Evolutionary conservation across 164 flowering plant species (phyloP).

Genomic region (Warburgia ugandensis): DNA sequence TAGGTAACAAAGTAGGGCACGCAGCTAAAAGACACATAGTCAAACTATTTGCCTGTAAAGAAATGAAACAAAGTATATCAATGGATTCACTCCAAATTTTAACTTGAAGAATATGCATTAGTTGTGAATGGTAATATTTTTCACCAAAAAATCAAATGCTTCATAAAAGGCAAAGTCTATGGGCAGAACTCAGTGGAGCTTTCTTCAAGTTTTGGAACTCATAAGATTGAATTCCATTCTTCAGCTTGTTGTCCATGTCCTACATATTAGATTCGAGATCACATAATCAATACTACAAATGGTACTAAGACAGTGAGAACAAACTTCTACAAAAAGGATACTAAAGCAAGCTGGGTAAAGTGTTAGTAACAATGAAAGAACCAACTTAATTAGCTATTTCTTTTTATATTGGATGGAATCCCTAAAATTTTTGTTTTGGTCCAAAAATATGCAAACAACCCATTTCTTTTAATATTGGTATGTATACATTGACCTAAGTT

Average conservation of each 20-base stretch:
- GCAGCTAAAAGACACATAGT: conserved; percentile 56
- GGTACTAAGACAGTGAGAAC: not conserved
- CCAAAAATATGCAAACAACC: no score
- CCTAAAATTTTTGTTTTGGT: no score
- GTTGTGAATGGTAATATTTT: not conserved
- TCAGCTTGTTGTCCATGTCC: conserved; percentile 72
- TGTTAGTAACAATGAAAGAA: not conserved
- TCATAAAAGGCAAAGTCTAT: conserved; percentile 64
- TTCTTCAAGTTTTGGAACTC: conserved; percentile 44
- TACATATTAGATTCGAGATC: conserved; percentile 18
- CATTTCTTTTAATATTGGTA: no score
- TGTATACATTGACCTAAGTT: no score
- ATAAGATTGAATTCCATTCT: conserved; percentile 67
- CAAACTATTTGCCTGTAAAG: conserved; percentile 71
- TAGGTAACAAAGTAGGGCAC: no score
- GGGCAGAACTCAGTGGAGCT: conserved; percentile 42
- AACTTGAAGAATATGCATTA: not conserved
- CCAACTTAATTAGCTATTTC: no score
- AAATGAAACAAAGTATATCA: conserved; percentile 4
- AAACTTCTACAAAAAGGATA: not conserved
- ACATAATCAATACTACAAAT: not conserved
- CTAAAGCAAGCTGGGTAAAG: no score
- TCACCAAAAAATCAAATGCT: conserved; percentile 6
- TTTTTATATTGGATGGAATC: no score
- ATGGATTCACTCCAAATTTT: not conserved